Evolutionary conservation across 2,329 filamentous ascomycete species (phyloP), one percentile per base, ranked within the genome.

Genomic region (Alternaria arbusti): DNA sequence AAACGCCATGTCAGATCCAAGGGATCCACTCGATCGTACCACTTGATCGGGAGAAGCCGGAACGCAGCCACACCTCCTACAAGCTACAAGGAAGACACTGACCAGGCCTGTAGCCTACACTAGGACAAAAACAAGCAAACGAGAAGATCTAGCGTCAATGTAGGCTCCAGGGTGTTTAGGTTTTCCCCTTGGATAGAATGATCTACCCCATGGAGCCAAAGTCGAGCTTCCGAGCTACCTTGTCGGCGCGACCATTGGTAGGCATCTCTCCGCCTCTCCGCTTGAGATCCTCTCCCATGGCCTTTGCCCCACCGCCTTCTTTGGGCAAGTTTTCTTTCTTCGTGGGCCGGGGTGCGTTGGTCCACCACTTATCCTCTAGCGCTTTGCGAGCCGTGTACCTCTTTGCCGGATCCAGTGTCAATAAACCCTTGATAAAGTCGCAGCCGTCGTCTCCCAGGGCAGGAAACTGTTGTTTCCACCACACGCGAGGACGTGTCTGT

Each of bases 311-410:
- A 11, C 90, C 91, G 0, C 88, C 90, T 6, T 87, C 86, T 78
- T 95, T 96, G 68, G 96, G 96, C 55, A 99, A 83, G 73, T 96
- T 89, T 75, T 92, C 88, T 73, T 94, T 94, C 65, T 86, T 87
- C 2, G 93, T 97, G 3, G 96, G 95, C 70, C 89, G 88, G 0
- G 96, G 96, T 36, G 96, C 91, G 23, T 87, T 88, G 44, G 87
- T 88, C 93, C 95, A 99, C 90, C 93, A 99, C 51, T 86, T 83
- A 78, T 98, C 94, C 77, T 89, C 85, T 59, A 99, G 85, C 78
- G 96, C 90, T 66, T 92, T 88, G 36, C 87, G 85, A 0, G 94
- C 93, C 0, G 90, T 93, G 72, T 93, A 90, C 62, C 96, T 86
- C 80, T 91, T 93, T 75, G 89, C 88, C n/a, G 96, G 96, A 81